Conservation (phyloP, 768 basidiomycete genomes). For the Mycena galopus region DNA sequence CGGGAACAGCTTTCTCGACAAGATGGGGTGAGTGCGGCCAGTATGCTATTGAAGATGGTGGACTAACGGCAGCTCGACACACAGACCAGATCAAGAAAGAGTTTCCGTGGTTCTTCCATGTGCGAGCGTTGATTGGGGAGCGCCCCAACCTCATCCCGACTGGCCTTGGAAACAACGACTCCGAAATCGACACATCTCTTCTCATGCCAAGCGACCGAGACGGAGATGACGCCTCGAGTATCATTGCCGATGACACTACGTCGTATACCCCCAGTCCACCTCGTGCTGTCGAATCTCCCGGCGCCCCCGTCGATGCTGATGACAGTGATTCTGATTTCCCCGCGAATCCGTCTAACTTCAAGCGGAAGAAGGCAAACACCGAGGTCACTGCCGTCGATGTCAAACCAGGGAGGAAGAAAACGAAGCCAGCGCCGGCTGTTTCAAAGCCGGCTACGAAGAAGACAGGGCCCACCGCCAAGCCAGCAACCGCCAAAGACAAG, state of each 20-base stretch:
- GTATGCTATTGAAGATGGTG: too few relatives aligned
- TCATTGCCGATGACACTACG: background rate
- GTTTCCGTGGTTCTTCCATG: slow-evolving; percentile 5
- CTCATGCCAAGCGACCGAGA: background rate
- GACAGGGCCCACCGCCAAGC: background rate
- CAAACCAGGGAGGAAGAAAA: slow-evolving; percentile 1
- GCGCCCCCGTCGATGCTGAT: background rate
- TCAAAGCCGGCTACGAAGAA: slow-evolving; percentile 4
- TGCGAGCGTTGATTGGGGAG: slow-evolving; percentile 8
- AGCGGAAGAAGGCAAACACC: background rate
- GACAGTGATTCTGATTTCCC: background rate
- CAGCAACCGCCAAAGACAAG: slow-evolving; percentile 1
- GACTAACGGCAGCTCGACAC: background rate
- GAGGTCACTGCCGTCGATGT: background rate
- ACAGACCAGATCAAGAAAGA: background rate
- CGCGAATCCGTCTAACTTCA: background rate
- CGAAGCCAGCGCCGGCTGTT: background rate
- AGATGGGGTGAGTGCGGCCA: slow-evolving; percentile 1
- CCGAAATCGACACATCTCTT: background rate
- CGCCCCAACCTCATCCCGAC: slow-evolving; percentile 11
- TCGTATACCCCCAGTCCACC: background rate
- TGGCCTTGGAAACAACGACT: background rate
- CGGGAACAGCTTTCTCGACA: background rate
- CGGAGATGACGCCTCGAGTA: slow-evolving; percentile 9
- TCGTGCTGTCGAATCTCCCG: too few relatives aligned